These are phyloP conservation scores for Pythium phragmitis DNA, from an alignment of 352 stramenopile genomes.

Conservation along the genomic window DNA sequence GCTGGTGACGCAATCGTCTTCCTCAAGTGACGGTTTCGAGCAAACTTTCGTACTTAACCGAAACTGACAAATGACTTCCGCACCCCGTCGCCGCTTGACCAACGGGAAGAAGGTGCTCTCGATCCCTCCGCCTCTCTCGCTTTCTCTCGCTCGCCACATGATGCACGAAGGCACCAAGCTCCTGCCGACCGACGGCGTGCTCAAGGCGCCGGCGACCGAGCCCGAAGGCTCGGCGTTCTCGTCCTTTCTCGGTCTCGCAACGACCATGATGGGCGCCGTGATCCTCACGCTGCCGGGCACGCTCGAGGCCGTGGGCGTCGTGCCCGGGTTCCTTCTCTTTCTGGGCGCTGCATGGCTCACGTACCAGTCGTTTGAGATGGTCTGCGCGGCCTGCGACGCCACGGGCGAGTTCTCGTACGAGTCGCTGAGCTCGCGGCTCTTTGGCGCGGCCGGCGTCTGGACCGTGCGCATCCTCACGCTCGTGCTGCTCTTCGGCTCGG, in stretches of 20 bases:
- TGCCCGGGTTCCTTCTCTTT: constrained; percentile 55
- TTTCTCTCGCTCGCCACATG: not conserved
- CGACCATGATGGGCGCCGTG: constrained; percentile 83
- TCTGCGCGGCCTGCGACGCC: constrained; percentile 62
- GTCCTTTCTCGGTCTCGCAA: constrained; percentile 75
- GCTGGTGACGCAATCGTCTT: constrained; percentile 2
- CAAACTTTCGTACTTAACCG: constrained; percentile 15
- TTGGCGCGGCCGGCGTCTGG: constrained; percentile 66
- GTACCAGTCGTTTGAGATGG: constrained; percentile 74
- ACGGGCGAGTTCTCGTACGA: constrained; percentile 77
- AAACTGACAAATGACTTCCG: not conserved
- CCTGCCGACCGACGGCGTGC: constrained; percentile 14
- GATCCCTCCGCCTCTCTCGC: not conserved
- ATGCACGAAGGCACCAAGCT: constrained; percentile 24
- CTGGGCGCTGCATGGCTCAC: constrained; percentile 52
- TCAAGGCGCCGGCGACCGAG: constrained; percentile 8
- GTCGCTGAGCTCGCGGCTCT: constrained; percentile 73
- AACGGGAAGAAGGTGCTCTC: not conserved
- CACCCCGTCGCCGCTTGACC: not conserved
- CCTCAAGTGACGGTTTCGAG: constrained; percentile 1
- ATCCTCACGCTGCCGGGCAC: constrained; percentile 74
- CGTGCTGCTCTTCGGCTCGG: constrained; percentile 71
- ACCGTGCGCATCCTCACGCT: constrained; percentile 70
- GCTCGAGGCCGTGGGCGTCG: constrained; percentile 55
- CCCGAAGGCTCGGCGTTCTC: constrained; percentile 59